phyloP scores from a whole-genome alignment of 805 yeast species.

The Osmozyma mogii region DNA sequence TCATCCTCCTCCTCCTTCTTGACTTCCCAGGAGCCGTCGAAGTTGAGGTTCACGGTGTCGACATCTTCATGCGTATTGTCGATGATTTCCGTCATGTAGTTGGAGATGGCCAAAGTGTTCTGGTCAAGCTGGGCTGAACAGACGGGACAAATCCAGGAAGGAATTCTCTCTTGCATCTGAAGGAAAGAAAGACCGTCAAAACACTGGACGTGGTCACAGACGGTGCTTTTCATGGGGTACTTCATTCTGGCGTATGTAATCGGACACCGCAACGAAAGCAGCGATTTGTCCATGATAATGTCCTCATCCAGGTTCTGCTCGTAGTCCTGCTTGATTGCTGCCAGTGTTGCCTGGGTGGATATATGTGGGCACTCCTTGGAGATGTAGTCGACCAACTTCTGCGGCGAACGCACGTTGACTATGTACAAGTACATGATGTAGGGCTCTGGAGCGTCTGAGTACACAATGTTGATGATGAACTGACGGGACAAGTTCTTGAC shows the following conservation, averaged over 20 bases:
- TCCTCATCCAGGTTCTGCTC: slow-evolving; percentile 56
- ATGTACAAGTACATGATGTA: slow-evolving; percentile 50
- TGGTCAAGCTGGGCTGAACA: slow-evolving; percentile 51
- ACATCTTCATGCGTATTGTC: slow-evolving; percentile 43
- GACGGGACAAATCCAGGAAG: slow-evolving; percentile 85
- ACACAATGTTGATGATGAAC: slow-evolving; percentile 40
- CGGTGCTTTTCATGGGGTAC: slow-evolving; percentile 61
- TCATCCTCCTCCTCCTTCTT: slow-evolving; percentile 7
- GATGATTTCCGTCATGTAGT: slow-evolving; percentile 60
- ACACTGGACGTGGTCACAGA: slow-evolving; percentile 79
- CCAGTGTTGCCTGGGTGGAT: slow-evolving; percentile 40
- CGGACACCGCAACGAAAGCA: slow-evolving; percentile 71
- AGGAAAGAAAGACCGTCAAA: slow-evolving; percentile 75
- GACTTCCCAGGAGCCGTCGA: slow-evolving; percentile 69
- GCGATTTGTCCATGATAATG: slow-evolving; percentile 56
- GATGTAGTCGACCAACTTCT: slow-evolving; percentile 14
- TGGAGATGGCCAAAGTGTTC: slow-evolving; percentile 63
- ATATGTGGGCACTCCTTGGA: slow-evolving; percentile 41
- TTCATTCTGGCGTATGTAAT: slow-evolving; percentile 63
- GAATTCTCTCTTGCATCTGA: slow-evolving; percentile 67
- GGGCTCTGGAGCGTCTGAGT: slow-evolving; percentile 48
- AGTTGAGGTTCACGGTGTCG: slow-evolving; percentile 57
- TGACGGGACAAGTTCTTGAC: slow-evolving; percentile 18
- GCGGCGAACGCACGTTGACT: slow-evolving; percentile 34
- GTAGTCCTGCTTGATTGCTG: slow-evolving; percentile 31